These are phyloP conservation scores for Phytophthora ohioensis DNA, from an alignment of 352 stramenopile genomes.

Conservation along the genomic window DNA sequence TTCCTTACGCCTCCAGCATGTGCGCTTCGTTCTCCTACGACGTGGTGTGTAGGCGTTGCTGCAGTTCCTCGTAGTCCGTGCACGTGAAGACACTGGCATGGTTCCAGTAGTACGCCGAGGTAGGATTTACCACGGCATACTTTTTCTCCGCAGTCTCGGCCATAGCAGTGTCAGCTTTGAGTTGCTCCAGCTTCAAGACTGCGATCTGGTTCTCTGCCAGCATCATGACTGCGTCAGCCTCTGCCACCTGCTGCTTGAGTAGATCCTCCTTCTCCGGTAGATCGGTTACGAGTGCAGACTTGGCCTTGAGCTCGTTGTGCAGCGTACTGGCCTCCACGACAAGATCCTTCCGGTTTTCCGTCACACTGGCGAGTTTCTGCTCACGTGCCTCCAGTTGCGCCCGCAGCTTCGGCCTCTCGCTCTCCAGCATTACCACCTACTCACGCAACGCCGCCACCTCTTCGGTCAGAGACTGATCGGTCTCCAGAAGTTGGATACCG, in stretches of 20 bases:
- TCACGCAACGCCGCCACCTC: slow-evolving; percentile 67
- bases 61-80: slow-evolving; percentile 62
- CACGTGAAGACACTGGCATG: slow-evolving; percentile 65
- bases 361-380: slow-evolving; percentile 51
- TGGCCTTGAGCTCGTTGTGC: slow-evolving; percentile 63
- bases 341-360: slow-evolving; percentile 52
- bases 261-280: slow-evolving; percentile 61
- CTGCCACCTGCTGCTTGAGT: slow-evolving; percentile 43
- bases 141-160: slow-evolving; percentile 21
- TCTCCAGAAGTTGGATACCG: slow-evolving; percentile 77
- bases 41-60: slow-evolving; percentile 51
- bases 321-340: slow-evolving; percentile 65
- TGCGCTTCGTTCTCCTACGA: slow-evolving; percentile 56
- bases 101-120: slow-evolving; percentile 65
- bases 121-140: slow-evolving; percentile 49
- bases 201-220: slow-evolving; percentile 50
- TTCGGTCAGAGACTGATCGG: slow-evolving; percentile 72
- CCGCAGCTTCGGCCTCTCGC: slow-evolving; percentile 54
- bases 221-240: slow-evolving; percentile 38
- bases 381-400: slow-evolving; percentile 48
- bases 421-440: slow-evolving; percentile 64
- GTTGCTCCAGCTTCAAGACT: slow-evolving; percentile 35
- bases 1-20: slow-evolving; percentile 60
- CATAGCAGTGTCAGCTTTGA: slow-evolving; percentile 20
- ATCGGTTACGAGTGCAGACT: slow-evolving; percentile 63